These are phyloP conservation scores for Cercospora janseana DNA, from an alignment of 2,329 filamentous ascomycete species.

Conservation along the genomic window DNA sequence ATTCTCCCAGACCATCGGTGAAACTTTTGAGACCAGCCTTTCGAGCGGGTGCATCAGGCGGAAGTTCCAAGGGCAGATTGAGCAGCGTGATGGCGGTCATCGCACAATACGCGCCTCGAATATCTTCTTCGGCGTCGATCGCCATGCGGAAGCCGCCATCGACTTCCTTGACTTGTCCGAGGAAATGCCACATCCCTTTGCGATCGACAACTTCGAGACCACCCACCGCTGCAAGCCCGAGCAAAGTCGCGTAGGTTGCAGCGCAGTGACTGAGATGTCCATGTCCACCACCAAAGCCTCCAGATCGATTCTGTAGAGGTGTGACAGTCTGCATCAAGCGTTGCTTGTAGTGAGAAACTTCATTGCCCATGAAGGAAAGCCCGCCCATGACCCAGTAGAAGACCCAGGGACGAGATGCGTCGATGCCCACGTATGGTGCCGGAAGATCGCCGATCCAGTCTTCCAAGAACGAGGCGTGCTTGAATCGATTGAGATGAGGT, in stretches of 20 bases:
- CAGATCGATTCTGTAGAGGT: conserved; percentile 76
- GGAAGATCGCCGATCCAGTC: conserved; percentile 61
- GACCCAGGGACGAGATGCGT: conserved; percentile 89
- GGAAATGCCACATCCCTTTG: conserved; percentile 84
- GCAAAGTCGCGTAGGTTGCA: conserved; percentile 78
- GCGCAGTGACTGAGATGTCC: conserved; percentile 87
- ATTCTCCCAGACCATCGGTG: conserved; percentile 71
- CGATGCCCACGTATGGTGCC: conserved; percentile 66
- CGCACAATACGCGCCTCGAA: conserved; percentile 91
- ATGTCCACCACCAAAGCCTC: conserved; percentile 91
- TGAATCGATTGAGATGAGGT: conserved; percentile 66
- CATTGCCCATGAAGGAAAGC: conserved; percentile 72
- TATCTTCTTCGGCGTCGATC: conserved; percentile 84
- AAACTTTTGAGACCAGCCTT: conserved; percentile 64
- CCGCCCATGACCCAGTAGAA: conserved; percentile 87
- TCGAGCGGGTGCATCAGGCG: conserved; percentile 67
- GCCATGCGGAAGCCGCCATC: conserved; percentile 89
- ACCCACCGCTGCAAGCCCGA: conserved; percentile 76
- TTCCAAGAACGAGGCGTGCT: conserved; percentile 62
- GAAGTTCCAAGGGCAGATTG: conserved; percentile 76
- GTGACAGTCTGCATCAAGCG: conserved; percentile 67
- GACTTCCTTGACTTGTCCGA: conserved; percentile 79
- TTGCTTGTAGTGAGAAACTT: conserved; percentile 64
- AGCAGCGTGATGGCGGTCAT: conserved; percentile 80
- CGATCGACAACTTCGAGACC: conserved; percentile 76